phyloP scores from a whole-genome alignment of 2,329 filamentous ascomycete species.

The Colletotrichum abscissum region DNA sequence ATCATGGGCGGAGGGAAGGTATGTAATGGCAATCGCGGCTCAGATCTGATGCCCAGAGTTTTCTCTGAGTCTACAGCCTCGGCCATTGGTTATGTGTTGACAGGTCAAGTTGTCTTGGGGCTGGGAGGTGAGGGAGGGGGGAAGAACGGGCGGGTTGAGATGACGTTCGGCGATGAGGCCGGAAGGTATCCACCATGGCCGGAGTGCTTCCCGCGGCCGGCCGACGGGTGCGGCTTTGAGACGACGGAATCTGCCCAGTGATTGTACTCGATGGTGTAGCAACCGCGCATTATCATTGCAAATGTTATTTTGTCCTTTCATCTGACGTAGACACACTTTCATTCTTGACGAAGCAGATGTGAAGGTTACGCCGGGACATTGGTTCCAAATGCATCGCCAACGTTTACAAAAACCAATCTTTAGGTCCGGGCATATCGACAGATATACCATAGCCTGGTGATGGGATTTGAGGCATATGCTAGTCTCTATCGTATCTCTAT shows the following conservation, averaged over 20 bases:
- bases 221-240: neutral
- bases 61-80: neutral
- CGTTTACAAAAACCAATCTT: no score
- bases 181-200: neutral
- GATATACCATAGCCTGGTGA: no score
- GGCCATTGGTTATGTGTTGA: neutral
- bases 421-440: no score
- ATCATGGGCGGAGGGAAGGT: constrained; percentile 39
- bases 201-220: neutral
- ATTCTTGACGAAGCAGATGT: no score
- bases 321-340: no score
- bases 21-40: constrained; percentile 33
- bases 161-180: neutral
- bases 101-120: neutral
- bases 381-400: no score
- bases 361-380: no score
- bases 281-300: no score
- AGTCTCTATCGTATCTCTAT: no score
- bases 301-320: no score
- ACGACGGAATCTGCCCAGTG: neutral
- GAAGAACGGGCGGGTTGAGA: neutral
- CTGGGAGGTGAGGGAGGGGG: no score
- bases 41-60: neutral
- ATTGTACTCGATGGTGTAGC: neutral
- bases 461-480: no score